Evolutionary conservation across 768 basidiomycete species (phyloP), one percentile per base, ranked within the genome.

Genomic region (Erythrobasidium yunnanense): DNA sequence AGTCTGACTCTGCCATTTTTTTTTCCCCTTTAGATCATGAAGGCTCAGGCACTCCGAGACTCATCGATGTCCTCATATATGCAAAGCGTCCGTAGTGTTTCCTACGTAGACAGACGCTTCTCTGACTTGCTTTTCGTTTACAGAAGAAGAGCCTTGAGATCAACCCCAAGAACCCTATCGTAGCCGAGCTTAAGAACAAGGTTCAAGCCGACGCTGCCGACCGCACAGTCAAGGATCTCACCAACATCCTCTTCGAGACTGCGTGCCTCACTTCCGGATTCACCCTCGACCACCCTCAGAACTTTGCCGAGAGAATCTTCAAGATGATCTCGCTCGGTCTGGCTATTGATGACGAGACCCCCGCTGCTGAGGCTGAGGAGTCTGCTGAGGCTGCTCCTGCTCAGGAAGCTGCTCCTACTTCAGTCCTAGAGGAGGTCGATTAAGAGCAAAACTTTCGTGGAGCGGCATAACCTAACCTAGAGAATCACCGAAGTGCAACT

Each of bases 1-100:
- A n/a, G n/a, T n/a, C n/a, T n/a, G n/a, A n/a, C n/a, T n/a, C n/a
- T n/a, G n/a, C n/a, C 73, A 46, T 71, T 85, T 84, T 88, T 92
- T 78, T n/a, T n/a, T n/a, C n/a, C n/a, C n/a, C n/a, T n/a, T n/a
- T 86, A 92, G 78, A 95, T 96, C 81, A 96, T 97, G 93, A 93
- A 93, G 80, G 91, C 93, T 13, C 92, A 97, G 79, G 92, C 92
- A 30, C 84, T 93, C 65, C 88, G 90, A 69, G 90, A 93, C 77
- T 88, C 89, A 18, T 90, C 87, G 68, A 93, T 93, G 92, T 95
- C 91, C 25, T 93, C 90, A 25, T 96, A 96, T 83, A 97, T 96
- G 93, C 88, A 90, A 29, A 88, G 86, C 68, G n/a, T n/a, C n/a
- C n/a, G n/a, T n/a, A n/a, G n/a, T n/a, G n/a, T n/a, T n/a, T n/a